A percentile compares a stretch with the other conserved stretches of the same genome.
Evolutionary conservation across 805 yeast genomes (phyloP).

Genomic region (Wickerhamomyces bovis): DNA sequence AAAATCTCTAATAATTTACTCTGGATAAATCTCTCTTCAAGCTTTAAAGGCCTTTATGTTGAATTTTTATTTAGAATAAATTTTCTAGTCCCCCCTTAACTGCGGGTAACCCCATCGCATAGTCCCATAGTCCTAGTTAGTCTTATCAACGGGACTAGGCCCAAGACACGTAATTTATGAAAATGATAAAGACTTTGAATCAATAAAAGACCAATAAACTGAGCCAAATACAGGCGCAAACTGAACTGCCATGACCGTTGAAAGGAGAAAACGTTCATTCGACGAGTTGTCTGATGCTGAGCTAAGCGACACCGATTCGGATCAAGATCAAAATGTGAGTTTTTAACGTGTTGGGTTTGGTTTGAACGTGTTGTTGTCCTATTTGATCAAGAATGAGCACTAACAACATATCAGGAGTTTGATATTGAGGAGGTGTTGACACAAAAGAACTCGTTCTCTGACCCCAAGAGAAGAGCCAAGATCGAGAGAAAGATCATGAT

Average conservation of each 20-base stretch:
- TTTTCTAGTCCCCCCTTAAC: not conserved
- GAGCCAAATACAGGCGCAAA: not conserved
- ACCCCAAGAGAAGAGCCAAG: constrained; percentile 7
- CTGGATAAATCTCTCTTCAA: no score
- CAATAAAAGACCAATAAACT: not conserved
- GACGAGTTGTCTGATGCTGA: not conserved
- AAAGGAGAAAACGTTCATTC: not conserved
- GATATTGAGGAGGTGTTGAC: constrained; percentile 17
- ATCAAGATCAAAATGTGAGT: not conserved
- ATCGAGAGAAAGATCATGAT: constrained; percentile 5
- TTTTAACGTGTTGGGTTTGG: not conserved
- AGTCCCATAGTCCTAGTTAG: no score
- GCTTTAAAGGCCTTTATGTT: no score
- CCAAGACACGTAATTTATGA: no score
- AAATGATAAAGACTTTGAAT: no score
- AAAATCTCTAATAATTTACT: no score
- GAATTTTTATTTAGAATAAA: no score
- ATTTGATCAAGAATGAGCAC: not conserved
- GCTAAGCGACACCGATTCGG: not conserved
- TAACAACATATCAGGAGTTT: constrained; percentile 6
- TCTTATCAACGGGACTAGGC: not conserved
- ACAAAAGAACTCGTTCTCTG: constrained; percentile 8
- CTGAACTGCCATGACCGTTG: not conserved
- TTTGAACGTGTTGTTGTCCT: no score
- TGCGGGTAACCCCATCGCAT: no score